These are phyloP conservation scores for Pecoramyces ruminantium DNA, from an alignment of 192 early-diverging fungal species.

Conservation along the genomic window DNA sequence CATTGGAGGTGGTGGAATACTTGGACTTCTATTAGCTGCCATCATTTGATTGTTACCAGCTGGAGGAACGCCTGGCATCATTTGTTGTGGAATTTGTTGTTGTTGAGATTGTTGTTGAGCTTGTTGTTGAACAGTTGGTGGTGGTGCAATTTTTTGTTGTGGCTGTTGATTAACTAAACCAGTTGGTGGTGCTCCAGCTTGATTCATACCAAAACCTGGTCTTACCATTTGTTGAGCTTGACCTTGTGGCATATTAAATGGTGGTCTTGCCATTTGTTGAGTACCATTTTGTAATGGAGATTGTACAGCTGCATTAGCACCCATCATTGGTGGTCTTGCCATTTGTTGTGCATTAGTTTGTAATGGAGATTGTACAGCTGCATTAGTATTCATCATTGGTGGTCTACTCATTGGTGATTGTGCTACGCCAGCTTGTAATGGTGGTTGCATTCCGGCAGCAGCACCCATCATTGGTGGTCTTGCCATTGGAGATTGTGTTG, in stretches of 20 bases:
- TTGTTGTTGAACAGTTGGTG: conserved; percentile 7
- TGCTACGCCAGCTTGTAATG: too few relatives aligned
- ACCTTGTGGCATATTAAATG: conserved; percentile 3
- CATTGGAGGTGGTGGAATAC: not conserved
- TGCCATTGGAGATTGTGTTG: conserved; percentile 15
- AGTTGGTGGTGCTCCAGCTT: not conserved
- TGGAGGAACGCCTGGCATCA: not conserved
- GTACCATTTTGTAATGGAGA: conserved; percentile 3
- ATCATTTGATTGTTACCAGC: not conserved
- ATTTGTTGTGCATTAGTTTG: not conserved
- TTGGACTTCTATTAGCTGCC: not conserved
- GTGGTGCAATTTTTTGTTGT: not conserved
- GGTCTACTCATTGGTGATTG: conserved; percentile 16
- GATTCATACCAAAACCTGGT: conserved; percentile 3
- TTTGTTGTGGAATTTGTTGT: conserved; percentile 1
- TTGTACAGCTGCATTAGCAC: conserved; percentile 11
- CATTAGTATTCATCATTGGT: conserved; percentile 13
- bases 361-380: conserved; percentile 13
- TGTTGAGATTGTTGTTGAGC: conserved; percentile 5
- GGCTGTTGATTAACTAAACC: not conserved
- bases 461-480: conserved; percentile 7
- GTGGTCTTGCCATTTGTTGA: conserved; percentile 3
- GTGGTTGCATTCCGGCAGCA: conserved; percentile 10
- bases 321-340: conserved; percentile 23
- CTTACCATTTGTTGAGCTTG: not conserved